Conservation (phyloP, 1,284 basidiomycete genomes). For the Malassezia caprae region DNA sequence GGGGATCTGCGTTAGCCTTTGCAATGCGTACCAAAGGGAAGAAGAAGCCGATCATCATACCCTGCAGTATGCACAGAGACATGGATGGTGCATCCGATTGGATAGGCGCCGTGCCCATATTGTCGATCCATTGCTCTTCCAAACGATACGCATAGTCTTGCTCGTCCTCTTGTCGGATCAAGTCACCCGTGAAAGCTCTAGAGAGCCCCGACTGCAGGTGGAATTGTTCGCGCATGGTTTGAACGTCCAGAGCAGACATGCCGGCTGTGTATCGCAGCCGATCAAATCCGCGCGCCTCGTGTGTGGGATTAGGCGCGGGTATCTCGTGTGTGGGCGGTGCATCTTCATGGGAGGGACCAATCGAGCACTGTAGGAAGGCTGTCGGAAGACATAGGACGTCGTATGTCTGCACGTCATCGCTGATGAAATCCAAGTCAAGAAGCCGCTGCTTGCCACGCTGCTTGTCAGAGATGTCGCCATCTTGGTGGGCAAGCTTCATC, state of each 20-base stretch:
- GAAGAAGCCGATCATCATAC: conserved; percentile 21
- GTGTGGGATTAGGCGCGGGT: not conserved
- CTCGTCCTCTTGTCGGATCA: conserved; percentile 16
- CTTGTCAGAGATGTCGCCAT: not conserved
- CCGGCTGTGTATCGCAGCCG: conserved; percentile 19
- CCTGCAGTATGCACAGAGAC: not conserved
- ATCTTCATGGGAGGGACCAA: not conserved
- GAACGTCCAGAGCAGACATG: conserved; percentile 17
- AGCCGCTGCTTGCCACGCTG: conserved; percentile 12
- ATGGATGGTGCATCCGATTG: not conserved
- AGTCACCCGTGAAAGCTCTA: conserved; percentile 14
- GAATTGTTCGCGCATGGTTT: conserved; percentile 22
- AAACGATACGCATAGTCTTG: conserved; percentile 17
- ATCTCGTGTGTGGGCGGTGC: not conserved
- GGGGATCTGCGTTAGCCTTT: conserved; percentile 6
- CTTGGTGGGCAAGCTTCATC: not conserved
- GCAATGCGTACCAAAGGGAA: conserved; percentile 9
- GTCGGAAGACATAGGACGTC: conserved; percentile 10
- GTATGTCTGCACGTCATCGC: not conserved
- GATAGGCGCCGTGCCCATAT: conserved; percentile 12
- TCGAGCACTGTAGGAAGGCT: conserved; percentile 13
- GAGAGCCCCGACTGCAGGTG: conserved; percentile 7
- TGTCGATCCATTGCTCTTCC: conserved; percentile 25
- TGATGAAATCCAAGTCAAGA: not conserved
- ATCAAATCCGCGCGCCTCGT: conserved; percentile 21